Conservation (phyloP, 108 stramenopile species). For the Skeletonema tropicum region DNA sequence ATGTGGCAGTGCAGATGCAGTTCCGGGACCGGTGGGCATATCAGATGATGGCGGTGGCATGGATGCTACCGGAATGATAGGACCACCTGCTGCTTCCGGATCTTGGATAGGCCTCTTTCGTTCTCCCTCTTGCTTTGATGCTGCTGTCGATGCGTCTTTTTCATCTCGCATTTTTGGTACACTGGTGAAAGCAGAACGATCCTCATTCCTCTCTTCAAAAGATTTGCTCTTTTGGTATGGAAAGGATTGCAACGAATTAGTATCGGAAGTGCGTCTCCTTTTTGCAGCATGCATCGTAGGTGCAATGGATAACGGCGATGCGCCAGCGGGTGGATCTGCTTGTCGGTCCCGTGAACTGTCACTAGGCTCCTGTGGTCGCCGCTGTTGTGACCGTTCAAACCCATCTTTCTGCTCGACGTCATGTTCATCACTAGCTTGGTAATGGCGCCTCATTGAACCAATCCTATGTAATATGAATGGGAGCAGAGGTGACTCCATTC, state of each 20-base stretch:
- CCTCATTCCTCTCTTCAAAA: conserved; percentile 1
- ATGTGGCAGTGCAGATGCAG: background rate
- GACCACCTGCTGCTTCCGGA: background rate
- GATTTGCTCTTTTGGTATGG: background rate
- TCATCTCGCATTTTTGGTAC: background rate
- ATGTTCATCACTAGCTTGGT: background rate
- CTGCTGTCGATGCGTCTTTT: background rate
- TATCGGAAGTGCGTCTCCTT: background rate
- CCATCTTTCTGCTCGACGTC: background rate
- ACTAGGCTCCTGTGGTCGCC: background rate
- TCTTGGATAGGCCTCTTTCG: background rate
- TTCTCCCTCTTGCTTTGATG: background rate
- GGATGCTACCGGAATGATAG: background rate
- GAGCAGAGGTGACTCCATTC: background rate
- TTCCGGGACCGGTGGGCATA: background rate
- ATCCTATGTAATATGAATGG: background rate
- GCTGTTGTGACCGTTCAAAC: background rate
- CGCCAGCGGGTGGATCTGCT: background rate
- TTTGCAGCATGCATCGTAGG: conserved; percentile 2
- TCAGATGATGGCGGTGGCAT: background rate
- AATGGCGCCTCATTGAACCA: background rate
- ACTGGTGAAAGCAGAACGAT: background rate
- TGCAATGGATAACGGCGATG: background rate
- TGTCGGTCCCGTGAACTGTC: background rate
- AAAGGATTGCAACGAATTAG: background rate